These are phyloP conservation scores for Teratosphaeria epicoccoides DNA, from an alignment of 2,329 filamentous ascomycete genomes.

Conservation along the genomic window DNA sequence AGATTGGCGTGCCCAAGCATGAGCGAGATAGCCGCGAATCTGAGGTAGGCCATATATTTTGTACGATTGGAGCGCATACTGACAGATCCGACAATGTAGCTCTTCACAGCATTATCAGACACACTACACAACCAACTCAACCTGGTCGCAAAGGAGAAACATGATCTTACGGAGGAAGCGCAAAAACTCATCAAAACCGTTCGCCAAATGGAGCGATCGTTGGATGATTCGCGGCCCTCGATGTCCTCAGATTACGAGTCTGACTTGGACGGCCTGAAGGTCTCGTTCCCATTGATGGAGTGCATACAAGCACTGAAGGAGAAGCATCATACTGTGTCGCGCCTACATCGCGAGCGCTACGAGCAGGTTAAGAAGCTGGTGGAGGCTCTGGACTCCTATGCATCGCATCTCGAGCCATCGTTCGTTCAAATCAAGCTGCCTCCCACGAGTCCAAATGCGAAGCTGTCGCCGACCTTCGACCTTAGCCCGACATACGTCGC, in stretches of 20 bases:
- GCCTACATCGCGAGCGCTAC: slow-evolving; percentile 79
- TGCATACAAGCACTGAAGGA: slow-evolving; percentile 77
- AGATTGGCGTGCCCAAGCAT: slow-evolving; percentile 90
- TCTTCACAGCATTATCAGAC: slow-evolving; percentile 84
- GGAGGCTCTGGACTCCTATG: slow-evolving; percentile 88
- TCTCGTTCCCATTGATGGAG: slow-evolving; percentile 72
- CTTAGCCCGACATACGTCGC: slow-evolving; percentile 84
- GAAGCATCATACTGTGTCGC: slow-evolving; percentile 69
- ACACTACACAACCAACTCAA: slow-evolving; percentile 84
- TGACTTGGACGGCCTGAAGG: slow-evolving; percentile 54
- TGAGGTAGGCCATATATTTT: slow-evolving; percentile 50
- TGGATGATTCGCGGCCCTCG: slow-evolving; percentile 62
- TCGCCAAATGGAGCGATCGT: slow-evolving; percentile 82
- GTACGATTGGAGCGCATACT: not conserved
- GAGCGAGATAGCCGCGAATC: slow-evolving; percentile 83
- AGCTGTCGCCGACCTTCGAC: slow-evolving; percentile 74
- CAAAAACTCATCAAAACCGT: slow-evolving; percentile 75
- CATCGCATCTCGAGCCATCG: slow-evolving; percentile 81
- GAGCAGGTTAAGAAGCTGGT: slow-evolving; percentile 95
- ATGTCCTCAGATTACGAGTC: slow-evolving; percentile 47
- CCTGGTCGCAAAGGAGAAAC: slow-evolving; percentile 78
- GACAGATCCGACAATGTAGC: slow-evolving; percentile 39
- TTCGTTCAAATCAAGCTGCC: slow-evolving; percentile 81
- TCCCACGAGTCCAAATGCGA: slow-evolving; percentile 65
- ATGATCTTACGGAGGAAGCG: slow-evolving; percentile 80